Conservation (phyloP, 2,329 filamentous ascomycete genomes). For the Karstenula rhodostoma region DNA sequence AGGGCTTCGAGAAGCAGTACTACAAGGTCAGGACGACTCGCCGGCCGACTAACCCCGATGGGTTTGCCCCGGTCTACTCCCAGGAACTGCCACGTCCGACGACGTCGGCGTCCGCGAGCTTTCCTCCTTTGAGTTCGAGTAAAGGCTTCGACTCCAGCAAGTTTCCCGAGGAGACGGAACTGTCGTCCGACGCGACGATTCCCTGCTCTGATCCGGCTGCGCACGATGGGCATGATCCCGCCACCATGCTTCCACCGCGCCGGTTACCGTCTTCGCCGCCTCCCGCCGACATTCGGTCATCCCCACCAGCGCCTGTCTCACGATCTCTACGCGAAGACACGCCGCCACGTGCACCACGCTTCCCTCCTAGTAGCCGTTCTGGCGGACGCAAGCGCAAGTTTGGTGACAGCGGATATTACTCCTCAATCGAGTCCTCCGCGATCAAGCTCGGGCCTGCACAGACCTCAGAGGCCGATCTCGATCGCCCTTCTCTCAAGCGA, state of each 20-base stretch:
- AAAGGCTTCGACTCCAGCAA: constrained; percentile 60
- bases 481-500: constrained; percentile 82
- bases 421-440: constrained; percentile 90
- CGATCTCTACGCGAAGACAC: constrained; percentile 70
- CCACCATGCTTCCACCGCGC: constrained; percentile 54
- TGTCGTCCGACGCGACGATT: constrained; percentile 61
- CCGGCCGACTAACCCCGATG: constrained; percentile 57
- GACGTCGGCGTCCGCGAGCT: constrained; percentile 48
- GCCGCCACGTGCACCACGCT: constrained; percentile 73
- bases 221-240: constrained; percentile 56
- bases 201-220: constrained; percentile 60
- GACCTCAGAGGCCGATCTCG: constrained; percentile 76
- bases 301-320: constrained; percentile 86
- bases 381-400: constrained; percentile 79
- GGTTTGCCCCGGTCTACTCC: constrained; percentile 42
- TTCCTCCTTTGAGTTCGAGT: constrained; percentile 47
- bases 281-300: constrained; percentile 79
- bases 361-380: constrained; percentile 68
- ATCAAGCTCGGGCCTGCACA: constrained; percentile 72
- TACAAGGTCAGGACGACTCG: constrained; percentile 82
- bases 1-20: constrained; percentile 89
- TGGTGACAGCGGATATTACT: constrained; percentile 96
- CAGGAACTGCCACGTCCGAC: constrained; percentile 47
- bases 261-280: constrained; percentile 73
- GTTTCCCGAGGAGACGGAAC: constrained; percentile 58